Conservation (phyloP, 257 asterid species). For the Plectranthus barbatus region DNA sequence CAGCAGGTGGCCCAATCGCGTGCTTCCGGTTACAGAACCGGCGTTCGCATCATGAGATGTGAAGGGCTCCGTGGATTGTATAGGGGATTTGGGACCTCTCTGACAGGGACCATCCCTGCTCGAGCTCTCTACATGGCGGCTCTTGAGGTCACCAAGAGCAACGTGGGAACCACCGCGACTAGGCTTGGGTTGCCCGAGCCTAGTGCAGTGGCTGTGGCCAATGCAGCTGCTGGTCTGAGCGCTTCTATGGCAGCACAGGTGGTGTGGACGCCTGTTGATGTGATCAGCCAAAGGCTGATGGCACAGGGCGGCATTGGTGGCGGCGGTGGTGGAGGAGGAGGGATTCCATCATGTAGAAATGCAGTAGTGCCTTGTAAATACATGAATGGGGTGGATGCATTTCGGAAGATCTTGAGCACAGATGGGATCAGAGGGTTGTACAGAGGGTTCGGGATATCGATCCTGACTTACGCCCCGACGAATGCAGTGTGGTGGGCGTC, state of each 20-base stretch:
- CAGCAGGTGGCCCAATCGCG: conserved; percentile 63
- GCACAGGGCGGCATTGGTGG: conserved; percentile 38
- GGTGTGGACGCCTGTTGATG: conserved; percentile 82
- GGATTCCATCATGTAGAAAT: conserved; percentile 1
- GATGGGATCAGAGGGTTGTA: conserved; percentile 71
- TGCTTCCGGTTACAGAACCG: conserved; percentile 38
- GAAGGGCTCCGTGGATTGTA: conserved; percentile 68
- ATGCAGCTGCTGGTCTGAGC: conserved; percentile 65
- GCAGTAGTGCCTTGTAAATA: conserved; percentile 35
- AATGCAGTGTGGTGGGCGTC: conserved; percentile 87
- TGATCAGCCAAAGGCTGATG: conserved; percentile 78
- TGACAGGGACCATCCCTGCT: conserved; percentile 76
- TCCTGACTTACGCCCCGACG: conserved; percentile 64
- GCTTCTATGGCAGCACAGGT: conserved; percentile 69
- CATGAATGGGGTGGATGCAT: conserved; percentile 53
- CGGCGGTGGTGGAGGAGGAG: too few relatives aligned
- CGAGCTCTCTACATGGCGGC: conserved; percentile 73
- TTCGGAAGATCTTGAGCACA: conserved; percentile 41
- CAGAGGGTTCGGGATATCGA: conserved; percentile 77
- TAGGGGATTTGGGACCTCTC: conserved; percentile 69
- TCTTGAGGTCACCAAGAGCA: conserved; percentile 70
- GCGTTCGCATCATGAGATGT: conserved; percentile 33
- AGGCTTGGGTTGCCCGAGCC: conserved; percentile 51
- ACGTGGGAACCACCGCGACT: conserved; percentile 40
- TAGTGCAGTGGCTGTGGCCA: conserved; percentile 49